These are phyloP conservation scores for Marasmius fiardii DNA, from an alignment of 1,284 basidiomycete genomes.

Conservation along the genomic window DNA sequence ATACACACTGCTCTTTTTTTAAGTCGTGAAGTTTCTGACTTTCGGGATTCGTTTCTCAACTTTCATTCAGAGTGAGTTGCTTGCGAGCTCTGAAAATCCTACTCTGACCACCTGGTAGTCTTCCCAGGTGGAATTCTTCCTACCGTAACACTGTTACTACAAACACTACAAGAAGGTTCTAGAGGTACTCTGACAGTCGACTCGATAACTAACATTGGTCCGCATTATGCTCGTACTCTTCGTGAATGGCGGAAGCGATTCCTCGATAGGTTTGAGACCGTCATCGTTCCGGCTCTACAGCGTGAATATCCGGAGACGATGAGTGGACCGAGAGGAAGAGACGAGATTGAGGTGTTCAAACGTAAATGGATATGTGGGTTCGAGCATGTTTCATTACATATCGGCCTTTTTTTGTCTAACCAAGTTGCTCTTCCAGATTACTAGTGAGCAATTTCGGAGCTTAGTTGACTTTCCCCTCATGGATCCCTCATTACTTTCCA, in stretches of 20 bases:
- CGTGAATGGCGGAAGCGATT: conserved; percentile 78
- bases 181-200: conserved; percentile 64
- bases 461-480: background rate
- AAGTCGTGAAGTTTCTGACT: background rate
- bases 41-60: background rate
- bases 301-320: conserved; percentile 60
- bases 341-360: conserved; percentile 74
- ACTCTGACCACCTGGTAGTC: conserved; percentile 38
- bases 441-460: conserved; percentile 28
- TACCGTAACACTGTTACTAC: conserved; percentile 59
- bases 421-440: conserved; percentile 30
- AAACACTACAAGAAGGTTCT: conserved; percentile 53
- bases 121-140: conserved; percentile 81
- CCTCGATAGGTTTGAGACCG: conserved; percentile 56
- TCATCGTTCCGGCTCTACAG: conserved; percentile 61
- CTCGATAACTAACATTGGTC: conserved; percentile 75
- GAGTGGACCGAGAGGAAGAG: conserved; percentile 37
- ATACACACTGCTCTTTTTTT: conserved; percentile 17
- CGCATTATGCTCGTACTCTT: conserved; percentile 80
- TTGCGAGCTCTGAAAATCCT: too few species aligned
- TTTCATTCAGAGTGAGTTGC: too few species aligned
- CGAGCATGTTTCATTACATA: background rate
- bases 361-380: conserved; percentile 78
- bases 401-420: background rate
- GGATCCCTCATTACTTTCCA: conserved; percentile 9